Base-by-base conservation (phyloP, 805 yeast species). In the Komagataella pseudopastoris region DNA sequence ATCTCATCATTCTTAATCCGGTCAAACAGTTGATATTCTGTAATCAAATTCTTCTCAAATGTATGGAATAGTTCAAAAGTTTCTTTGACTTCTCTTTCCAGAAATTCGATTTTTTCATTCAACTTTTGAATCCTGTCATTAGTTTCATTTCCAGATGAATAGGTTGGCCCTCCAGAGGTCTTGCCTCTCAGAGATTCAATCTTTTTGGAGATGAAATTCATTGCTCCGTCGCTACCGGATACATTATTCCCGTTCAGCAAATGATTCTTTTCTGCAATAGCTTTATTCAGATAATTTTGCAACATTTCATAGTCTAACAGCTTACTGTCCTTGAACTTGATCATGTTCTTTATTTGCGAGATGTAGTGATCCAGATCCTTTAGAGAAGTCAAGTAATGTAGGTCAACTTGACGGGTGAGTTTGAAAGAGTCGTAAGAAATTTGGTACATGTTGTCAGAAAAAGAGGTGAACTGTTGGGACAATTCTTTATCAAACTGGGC, bases 271-370 rank as follows among this genome's bases (percentile, higher is more conserved):
- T 91, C 98, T 45, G 70, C 69, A 49, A 77, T 73, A 0, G 95
- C 81, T 59, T 87, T 85, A 45, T 74, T 72, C 52, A 89, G 69
- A 66, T 91, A 91, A 51, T 85, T 95, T 45, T 80, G 77, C 47
- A 91, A 71, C 50, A 86, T 95, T 62, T 93, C 97, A 60, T 84
- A 83, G 63, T 91, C 99, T 23, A 91, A 77, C 59, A 87, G 90
- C 64, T 90, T 90, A 62, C 88, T 89, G 60, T 91, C 98, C 56
- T 91, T 88, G 52, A 86, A 74, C 61, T 85, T 89, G 51, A 93
- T 77, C 53, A 91, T 69, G 55, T 75, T 78, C 59, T 80, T 80
- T 57, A 85, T 68, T 20, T 85, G 78, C 49, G 69, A 71, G 47
- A 84, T 77, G 58, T 85, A 93, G 66, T 87, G 90, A 55, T 91